Conservation (phyloP, 2,329 filamentous ascomycete genomes). For the Cryphonectria japonica region DNA sequence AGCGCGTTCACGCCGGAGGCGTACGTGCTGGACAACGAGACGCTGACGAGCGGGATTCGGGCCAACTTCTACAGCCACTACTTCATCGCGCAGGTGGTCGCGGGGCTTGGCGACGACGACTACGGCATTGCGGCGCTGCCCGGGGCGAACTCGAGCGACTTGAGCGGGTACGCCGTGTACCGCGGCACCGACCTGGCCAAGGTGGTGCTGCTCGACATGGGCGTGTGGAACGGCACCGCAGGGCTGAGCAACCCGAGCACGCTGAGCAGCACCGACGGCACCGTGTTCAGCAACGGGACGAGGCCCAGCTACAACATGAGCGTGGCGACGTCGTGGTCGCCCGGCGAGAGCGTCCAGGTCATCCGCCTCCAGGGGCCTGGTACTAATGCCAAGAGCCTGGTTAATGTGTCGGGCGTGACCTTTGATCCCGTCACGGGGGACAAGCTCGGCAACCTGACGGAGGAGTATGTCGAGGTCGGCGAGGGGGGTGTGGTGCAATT, state of each 20-base stretch:
- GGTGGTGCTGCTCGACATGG: constrained; percentile 43
- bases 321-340: constrained; percentile 39
- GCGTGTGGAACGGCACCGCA: constrained; percentile 42
- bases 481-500: constrained; percentile 35
- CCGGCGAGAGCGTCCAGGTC: constrained; percentile 32
- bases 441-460: constrained; percentile 26
- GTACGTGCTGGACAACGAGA: constrained; percentile 39
- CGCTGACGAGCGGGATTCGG: constrained; percentile 37
- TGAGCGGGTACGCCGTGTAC: constrained; percentile 42
- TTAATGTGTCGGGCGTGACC: constrained; percentile 38
- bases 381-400: constrained; percentile 42
- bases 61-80: constrained; percentile 42
- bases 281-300: constrained; percentile 36
- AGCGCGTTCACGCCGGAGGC: constrained; percentile 29
- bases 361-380: constrained; percentile 39
- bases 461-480: constrained; percentile 36
- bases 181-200: constrained; percentile 34
- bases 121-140: constrained; percentile 38
- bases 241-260: constrained; percentile 42
- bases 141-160: constrained; percentile 39
- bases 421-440: constrained; percentile 38
- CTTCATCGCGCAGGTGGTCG: constrained; percentile 38
- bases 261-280: constrained; percentile 35
- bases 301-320: constrained; percentile 35
- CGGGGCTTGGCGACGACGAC: constrained; percentile 16